Percentiles rank a stretch among this genome's conserved stretches.
These are phyloP conservation scores for Solanum chiquidenum DNA, from an alignment of 257 asterid genomes.

Conservation along the genomic window DNA sequence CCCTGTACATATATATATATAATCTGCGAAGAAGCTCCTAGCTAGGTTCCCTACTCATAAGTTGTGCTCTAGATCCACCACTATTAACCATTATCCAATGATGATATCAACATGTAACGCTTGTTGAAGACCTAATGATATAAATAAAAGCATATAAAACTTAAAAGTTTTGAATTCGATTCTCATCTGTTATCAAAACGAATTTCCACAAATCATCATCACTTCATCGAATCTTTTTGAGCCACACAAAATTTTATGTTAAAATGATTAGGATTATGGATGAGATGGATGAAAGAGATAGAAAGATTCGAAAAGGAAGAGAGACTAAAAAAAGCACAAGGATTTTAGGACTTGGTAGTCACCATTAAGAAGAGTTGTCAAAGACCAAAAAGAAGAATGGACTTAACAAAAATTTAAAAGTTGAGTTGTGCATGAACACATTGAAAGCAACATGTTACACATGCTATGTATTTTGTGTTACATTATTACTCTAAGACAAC, in stretches of 20 bases:
- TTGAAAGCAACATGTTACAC: constrained; percentile 19
- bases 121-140: no score
- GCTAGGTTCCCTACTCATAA: neutral
- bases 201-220: neutral
- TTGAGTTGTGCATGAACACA: constrained; percentile 19
- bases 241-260: neutral
- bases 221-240: neutral
- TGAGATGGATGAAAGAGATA: neutral
- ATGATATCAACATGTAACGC: neutral
- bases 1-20: no score
- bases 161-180: no score
- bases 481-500: neutral
- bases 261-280: neutral
- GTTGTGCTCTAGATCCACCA: neutral
- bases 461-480: constrained; percentile 2
- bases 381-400: constrained; percentile 1
- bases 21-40: neutral
- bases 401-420: neutral
- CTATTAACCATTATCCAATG: neutral
- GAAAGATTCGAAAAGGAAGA: neutral
- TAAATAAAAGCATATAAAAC: neutral
- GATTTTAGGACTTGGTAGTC: neutral
- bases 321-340: neutral
- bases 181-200: neutral
- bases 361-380: neutral